Evolutionary conservation across 352 stramenopile species (phyloP).

Genomic region (Phytophthora constricta): DNA sequence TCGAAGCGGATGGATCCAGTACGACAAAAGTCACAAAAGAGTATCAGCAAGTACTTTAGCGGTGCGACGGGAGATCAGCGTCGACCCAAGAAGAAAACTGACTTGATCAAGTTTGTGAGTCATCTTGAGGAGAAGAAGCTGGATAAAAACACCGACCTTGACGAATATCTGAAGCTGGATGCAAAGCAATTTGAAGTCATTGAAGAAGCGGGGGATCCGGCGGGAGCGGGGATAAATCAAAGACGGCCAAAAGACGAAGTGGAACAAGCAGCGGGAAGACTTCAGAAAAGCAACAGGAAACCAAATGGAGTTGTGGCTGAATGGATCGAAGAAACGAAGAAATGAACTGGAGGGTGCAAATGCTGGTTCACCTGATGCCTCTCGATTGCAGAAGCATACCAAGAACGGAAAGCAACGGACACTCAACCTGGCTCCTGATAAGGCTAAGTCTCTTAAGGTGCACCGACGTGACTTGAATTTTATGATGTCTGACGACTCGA

Average conservation of each 20-base stretch:
- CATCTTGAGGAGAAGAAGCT: conserved; percentile 41
- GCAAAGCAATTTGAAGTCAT: conserved; percentile 23
- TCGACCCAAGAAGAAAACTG: conserved; percentile 28
- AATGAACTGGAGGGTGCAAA: conserved; percentile 17
- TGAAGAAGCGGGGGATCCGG: conserved; percentile 15
- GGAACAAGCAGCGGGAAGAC: conserved; percentile 24
- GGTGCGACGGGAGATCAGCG: neutral
- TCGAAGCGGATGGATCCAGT: neutral
- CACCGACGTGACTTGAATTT: conserved; percentile 28
- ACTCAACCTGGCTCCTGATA: conserved; percentile 20
- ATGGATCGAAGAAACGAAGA: conserved; percentile 9
- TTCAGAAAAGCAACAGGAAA: conserved; percentile 23
- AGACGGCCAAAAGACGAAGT: conserved; percentile 15
- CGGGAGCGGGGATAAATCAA: too few relatives aligned
- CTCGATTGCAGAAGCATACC: neutral
- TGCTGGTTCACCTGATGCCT: conserved; percentile 1
- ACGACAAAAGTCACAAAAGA: conserved; percentile 14
- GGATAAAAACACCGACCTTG: conserved; percentile 10
- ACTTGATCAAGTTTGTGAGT: conserved; percentile 36
- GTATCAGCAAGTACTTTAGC: conserved; percentile 33
- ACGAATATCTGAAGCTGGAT: conserved; percentile 45
- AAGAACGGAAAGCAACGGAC: conserved; percentile 14
- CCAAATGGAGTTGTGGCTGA: conserved; percentile 22
- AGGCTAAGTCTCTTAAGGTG: conserved; percentile 17
- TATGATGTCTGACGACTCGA: conserved; percentile 14